Base-by-base conservation (phyloP, 768 basidiomycete species). In the Agaricus blazei region DNA sequence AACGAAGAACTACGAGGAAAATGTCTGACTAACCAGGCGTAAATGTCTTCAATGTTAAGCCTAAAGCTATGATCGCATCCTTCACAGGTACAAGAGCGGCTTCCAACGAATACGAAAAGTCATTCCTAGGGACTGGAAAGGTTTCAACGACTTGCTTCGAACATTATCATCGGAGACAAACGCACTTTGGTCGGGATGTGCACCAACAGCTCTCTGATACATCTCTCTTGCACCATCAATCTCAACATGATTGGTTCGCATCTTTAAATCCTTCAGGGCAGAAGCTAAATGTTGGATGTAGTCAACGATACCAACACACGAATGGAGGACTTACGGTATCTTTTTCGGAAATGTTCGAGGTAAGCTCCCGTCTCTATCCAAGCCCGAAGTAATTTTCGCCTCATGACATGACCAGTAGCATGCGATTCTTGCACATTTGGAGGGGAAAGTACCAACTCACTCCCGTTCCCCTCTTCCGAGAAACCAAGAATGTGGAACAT, bases 281-380 rank as follows among this genome's bases (percentile, higher is more conserved):
- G 67, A 63, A 29, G 69, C 84, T 87, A 58, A 58, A 46, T 48
- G 36, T 12, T 48, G 48, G 62, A 48, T 41, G 29, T 34, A 37
- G 1, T 12, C n/a, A 8, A 19, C 37, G 29, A 34, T 19, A 36
- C 19, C 5, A 7, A 6, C 26, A 7, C 27, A 48, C 12, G 36
- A 41, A 36, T 9, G 23, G 51, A 42, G 48, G 48, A 51, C 71
- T 26, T 65, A 83, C 81, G 65, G 59, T 81, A 60, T 27, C 71
- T 64, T 36, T 75, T 77, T 51, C 72, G 76, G 59, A 77, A 89
- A 51, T 88, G 80, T 3, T 74, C 69, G 19, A 85, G 61, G 83
- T 84, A 93, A 3, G 88, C 79, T 40, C 78, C 70, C 7, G 86
- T 68, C 65, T 93, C 91, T 15, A 90, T 77, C 91, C 91, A 93